Conservation (phyloP, 768 basidiomycete species). For the Leccinum rimulosum region DNA sequence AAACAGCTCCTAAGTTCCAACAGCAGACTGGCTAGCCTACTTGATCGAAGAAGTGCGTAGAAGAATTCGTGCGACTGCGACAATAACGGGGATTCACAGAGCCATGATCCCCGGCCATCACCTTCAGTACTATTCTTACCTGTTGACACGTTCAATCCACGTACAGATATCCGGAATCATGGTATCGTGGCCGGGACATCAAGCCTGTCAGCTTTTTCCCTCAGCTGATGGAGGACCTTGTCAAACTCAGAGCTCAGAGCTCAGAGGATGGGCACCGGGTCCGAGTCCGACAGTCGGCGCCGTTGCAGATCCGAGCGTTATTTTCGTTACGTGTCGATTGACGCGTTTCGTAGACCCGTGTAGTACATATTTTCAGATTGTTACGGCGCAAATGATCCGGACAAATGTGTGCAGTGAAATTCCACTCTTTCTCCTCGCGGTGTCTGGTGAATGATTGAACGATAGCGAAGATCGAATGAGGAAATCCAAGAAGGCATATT, state of each 20-base stretch:
- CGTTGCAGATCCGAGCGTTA: neutral
- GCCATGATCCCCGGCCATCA: neutral
- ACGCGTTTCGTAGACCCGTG: neutral
- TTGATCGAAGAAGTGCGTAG: neutral
- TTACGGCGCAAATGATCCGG: conserved; percentile 4
- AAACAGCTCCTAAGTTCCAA: neutral
- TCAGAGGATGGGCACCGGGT: neutral
- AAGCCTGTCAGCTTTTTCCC: neutral
- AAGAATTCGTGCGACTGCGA: neutral
- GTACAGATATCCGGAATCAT: neutral
- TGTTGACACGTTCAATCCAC: neutral
- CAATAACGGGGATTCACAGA: neutral
- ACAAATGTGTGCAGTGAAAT: conserved; percentile 7
- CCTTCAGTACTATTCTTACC: conserved; percentile 6
- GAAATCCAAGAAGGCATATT: conserved; percentile 20
- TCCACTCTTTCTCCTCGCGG: conserved; percentile 21
- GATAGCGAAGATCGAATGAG: conserved; percentile 7
- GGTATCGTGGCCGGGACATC: neutral
- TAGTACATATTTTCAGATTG: neutral
- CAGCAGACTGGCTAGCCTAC: neutral
- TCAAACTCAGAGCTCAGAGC: neutral
- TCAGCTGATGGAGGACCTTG: neutral
- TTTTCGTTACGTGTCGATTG: conserved; percentile 8
- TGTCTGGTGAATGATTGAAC: conserved; percentile 13
- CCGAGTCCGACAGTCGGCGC: conserved; percentile 15